Percentiles rank a stretch among this genome's conserved stretches.
Evolutionary conservation across 2,329 filamentous ascomycete species (phyloP).

Genomic region (Aspergillus sp.): DNA sequence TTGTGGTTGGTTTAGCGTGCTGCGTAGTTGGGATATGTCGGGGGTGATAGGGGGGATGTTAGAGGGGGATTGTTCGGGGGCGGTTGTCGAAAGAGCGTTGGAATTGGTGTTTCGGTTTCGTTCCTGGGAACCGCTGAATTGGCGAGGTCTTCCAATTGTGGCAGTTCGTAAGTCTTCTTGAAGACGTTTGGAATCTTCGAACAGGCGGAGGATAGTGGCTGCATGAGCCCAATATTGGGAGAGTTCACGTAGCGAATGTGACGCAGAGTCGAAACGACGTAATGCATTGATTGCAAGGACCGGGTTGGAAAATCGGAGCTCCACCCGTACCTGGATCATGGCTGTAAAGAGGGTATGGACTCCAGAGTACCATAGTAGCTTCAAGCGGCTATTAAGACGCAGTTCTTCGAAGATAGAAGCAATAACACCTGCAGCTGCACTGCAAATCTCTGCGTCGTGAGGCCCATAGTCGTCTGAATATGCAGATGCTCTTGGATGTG

Average conservation of each 20-base stretch:
- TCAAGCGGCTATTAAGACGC: constrained; percentile 35
- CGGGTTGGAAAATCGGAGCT: constrained; percentile 41
- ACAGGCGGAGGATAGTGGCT: constrained; percentile 37
- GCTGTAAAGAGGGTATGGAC: constrained; percentile 41
- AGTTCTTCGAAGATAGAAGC: constrained; percentile 41
- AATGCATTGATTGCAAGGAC: constrained; percentile 41
- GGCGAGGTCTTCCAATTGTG: constrained; percentile 26
- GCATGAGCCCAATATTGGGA: constrained; percentile 40
- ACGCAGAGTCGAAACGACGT: constrained; percentile 38
- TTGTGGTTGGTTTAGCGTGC: constrained; percentile 17
- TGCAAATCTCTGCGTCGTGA: constrained; percentile 41
- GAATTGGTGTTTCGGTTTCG: constrained; percentile 8
- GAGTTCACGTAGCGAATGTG: constrained; percentile 35
- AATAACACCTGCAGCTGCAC: constrained; percentile 39
- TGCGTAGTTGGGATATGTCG: constrained; percentile 18
- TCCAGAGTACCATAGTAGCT: constrained; percentile 39
- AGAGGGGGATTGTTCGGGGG: constrained; percentile 8
- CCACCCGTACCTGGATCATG: constrained; percentile 42
- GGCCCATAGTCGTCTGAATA: constrained; percentile 40
- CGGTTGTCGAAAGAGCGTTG: constrained; percentile 15
- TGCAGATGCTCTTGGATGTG: constrained; percentile 37
- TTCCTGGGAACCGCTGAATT: constrained; percentile 14
- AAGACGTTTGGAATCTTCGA: constrained; percentile 38
- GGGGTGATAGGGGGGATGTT: constrained; percentile 17
- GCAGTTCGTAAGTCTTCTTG: constrained; percentile 36